phyloP scores from a whole-genome alignment of 2,329 filamentous ascomycete genomes.

The Nemania sp. region DNA sequence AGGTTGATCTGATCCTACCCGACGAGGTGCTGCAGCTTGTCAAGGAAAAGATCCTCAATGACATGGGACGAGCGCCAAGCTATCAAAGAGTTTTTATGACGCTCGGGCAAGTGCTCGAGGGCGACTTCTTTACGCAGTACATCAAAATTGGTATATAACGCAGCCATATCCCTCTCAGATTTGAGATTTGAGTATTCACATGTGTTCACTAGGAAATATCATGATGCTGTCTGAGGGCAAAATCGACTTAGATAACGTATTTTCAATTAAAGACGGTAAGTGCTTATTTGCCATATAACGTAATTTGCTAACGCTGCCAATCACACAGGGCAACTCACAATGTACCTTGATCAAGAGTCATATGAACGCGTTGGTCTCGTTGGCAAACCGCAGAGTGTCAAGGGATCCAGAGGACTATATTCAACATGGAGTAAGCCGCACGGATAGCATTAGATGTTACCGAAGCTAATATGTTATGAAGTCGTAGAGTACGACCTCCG shows the following conservation, averaged over 20 bases:
- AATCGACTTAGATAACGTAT: slow-evolving; percentile 70
- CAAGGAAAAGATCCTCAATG: slow-evolving; percentile 52
- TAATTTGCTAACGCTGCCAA: slow-evolving; percentile 1
- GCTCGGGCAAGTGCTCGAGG: slow-evolving; percentile 70
- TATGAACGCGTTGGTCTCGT: slow-evolving; percentile 83
- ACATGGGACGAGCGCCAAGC: slow-evolving; percentile 40
- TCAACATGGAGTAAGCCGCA: slow-evolving; percentile 69
- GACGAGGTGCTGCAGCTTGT: slow-evolving; percentile 61
- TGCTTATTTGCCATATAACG: neutral
- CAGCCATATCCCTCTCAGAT: neutral
- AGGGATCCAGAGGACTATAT: slow-evolving; percentile 62
- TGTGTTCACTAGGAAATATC: slow-evolving; percentile 63
- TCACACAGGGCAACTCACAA: slow-evolving; percentile 61
- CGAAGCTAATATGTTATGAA: slow-evolving; percentile 44
- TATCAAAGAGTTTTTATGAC: slow-evolving; percentile 75
- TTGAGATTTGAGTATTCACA: neutral
- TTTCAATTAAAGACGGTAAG: slow-evolving; percentile 69
- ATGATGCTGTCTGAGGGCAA: slow-evolving; percentile 83
- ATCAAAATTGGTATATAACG: slow-evolving; percentile 72
- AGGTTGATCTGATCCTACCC: slow-evolving; percentile 75
- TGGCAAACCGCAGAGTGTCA: slow-evolving; percentile 66
- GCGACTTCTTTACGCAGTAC: slow-evolving; percentile 79
- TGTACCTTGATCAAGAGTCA: slow-evolving; percentile 78
- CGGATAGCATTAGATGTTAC: neutral
- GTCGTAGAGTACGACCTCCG: slow-evolving; percentile 78